These are phyloP conservation scores for Umbelopsis isabellina DNA, from an alignment of 192 early-diverging fungal genomes.

Conservation along the genomic window DNA sequence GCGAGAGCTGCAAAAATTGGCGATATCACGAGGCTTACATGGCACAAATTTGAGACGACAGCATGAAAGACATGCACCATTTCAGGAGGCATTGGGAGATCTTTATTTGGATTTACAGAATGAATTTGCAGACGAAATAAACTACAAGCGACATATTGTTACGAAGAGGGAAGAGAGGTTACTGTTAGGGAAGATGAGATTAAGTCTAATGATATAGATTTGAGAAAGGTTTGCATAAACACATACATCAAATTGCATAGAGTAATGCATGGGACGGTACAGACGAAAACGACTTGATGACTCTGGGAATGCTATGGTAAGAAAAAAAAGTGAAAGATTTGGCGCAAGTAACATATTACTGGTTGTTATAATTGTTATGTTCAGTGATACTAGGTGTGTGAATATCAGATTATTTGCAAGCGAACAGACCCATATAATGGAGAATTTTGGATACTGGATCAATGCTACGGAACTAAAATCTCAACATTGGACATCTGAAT, in stretches of 20 bases:
- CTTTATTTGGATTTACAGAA: not conserved
- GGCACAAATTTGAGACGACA: too few species aligned
- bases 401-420: not conserved
- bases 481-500: not conserved
- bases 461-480: not conserved
- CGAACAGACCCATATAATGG: not conserved
- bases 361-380: not conserved
- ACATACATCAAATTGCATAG: not conserved
- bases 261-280: too few species aligned
- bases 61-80: not conserved
- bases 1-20: too few species aligned
- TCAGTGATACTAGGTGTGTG: not conserved
- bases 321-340: not conserved
- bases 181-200: not conserved
- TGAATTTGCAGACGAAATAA: not conserved
- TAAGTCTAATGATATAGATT: not conserved
- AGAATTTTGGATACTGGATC: not conserved
- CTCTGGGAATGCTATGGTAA: too few species aligned
- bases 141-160: not conserved
- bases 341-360: too few species aligned
- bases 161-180: too few species aligned
- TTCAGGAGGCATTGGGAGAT: not conserved
- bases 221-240: not conserved
- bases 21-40: too few species aligned
- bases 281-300: too few species aligned